A percentile compares a stretch with the other conserved stretches of the same genome.
phyloP scores from a whole-genome alignment of 176 grass and related monocot genomes.

The Dendrocalamus sinicus region DNA sequence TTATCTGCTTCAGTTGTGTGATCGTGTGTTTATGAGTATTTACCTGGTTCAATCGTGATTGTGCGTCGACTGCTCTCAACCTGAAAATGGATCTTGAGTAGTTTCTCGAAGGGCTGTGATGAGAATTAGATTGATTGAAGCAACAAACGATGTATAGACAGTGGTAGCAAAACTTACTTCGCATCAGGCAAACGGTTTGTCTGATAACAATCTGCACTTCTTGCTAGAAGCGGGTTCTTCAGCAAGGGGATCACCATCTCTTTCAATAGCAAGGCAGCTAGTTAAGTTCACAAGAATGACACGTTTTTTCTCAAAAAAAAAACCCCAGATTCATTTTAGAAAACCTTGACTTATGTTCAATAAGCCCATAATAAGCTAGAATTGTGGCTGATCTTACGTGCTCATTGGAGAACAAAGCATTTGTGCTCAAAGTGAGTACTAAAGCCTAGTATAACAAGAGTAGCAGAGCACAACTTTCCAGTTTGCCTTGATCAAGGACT shows the following conservation, averaged over 20 bases:
- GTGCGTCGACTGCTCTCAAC: not conserved
- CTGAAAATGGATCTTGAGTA: not conserved
- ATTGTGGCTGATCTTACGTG: not conserved
- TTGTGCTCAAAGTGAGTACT: not conserved
- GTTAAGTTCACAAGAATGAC: not conserved
- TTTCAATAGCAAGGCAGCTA: not conserved
- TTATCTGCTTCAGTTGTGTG: not conserved
- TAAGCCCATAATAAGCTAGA: not conserved
- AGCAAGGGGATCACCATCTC: too few species aligned
- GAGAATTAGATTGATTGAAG: not conserved
- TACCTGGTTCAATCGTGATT: not conserved
- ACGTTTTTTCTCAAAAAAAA: not conserved
- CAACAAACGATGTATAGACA: not conserved
- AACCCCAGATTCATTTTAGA: not conserved
- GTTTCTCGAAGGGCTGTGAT: not conserved
- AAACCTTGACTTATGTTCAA: not conserved
- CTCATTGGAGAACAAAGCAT: not conserved
- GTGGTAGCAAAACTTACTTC: not conserved
- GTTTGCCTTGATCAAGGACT: slow-evolving; percentile 78
- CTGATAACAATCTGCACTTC: not conserved
- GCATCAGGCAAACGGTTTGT: too few species aligned
- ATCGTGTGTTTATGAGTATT: not conserved
- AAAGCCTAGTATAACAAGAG: not conserved
- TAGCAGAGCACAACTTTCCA: slow-evolving; percentile 49
- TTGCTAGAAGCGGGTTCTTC: not conserved